These are phyloP conservation scores for Fusarium phyllophilum DNA, from an alignment of 2,329 filamentous ascomycete species.

Conservation along the genomic window DNA sequence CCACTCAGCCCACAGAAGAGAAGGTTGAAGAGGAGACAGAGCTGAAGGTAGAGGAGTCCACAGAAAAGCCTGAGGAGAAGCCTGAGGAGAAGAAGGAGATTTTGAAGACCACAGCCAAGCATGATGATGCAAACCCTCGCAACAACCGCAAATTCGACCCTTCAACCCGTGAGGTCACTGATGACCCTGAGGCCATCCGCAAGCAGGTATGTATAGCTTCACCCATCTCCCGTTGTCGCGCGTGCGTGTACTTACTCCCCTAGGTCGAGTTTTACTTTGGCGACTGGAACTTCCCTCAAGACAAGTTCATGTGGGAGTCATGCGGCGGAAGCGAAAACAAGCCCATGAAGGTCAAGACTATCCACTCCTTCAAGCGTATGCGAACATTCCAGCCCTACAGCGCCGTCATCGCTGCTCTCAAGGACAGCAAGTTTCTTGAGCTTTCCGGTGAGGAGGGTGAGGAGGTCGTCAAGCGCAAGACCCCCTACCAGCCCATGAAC, in stretches of 20 bases:
- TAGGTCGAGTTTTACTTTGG: slow-evolving; percentile 97
- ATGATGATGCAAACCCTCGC: slow-evolving; percentile 52
- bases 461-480: slow-evolving; percentile 81
- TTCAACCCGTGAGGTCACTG: slow-evolving; percentile 72
- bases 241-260: slow-evolving; percentile 13
- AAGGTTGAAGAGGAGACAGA: slow-evolving; percentile 43
- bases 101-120: slow-evolving; percentile 57
- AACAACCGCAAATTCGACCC: slow-evolving; percentile 79
- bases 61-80: slow-evolving; percentile 42
- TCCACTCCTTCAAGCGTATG: slow-evolving; percentile 96
- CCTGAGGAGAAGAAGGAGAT: slow-evolving; percentile 46
- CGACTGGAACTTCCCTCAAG: slow-evolving; percentile 87
- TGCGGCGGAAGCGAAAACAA: slow-evolving; percentile 84
- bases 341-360: slow-evolving; percentile 78
- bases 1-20: slow-evolving; percentile 42
- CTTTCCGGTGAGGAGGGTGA: slow-evolving; percentile 78
- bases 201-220: slow-evolving; percentile 70
- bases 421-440: slow-evolving; percentile 77
- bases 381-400: slow-evolving; percentile 89
- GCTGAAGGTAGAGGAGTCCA: slow-evolving; percentile 40
- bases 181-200: slow-evolving; percentile 83
- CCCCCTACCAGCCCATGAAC: slow-evolving; percentile 68
- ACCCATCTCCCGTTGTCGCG: neutral
- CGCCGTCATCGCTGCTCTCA: slow-evolving; percentile 84
- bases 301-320: slow-evolving; percentile 85